These are phyloP conservation scores for Cladophialophora chaetospira DNA, from an alignment of 2,329 filamentous ascomycete genomes.

Conservation along the genomic window DNA sequence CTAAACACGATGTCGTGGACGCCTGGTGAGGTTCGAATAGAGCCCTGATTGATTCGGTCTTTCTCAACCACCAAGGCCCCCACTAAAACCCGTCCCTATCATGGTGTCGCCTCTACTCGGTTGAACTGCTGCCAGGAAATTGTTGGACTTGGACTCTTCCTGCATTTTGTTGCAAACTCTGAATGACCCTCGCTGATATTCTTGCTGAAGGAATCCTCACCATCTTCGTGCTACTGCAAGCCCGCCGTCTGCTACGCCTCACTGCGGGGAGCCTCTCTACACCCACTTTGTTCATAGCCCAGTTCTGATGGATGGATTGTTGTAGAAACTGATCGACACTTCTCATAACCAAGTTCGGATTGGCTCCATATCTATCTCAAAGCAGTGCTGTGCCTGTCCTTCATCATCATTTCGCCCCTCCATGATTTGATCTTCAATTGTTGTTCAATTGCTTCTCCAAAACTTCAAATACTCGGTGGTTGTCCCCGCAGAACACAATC, in stretches of 20 bases:
- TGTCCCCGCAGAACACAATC: neutral
- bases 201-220: neutral
- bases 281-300: neutral
- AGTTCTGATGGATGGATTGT: neutral
- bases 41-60: too few species aligned
- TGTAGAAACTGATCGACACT: slow-evolving; percentile 13
- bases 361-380: slow-evolving; percentile 7
- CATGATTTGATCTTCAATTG: neutral
- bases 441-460: neutral
- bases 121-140: too few species aligned
- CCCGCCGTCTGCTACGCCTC: slow-evolving; percentile 11
- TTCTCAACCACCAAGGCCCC: too few species aligned
- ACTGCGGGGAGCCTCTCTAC: neutral
- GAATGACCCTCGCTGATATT: neutral
- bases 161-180: neutral
- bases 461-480: neutral
- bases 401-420: slow-evolving; percentile 9
- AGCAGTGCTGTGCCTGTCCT: slow-evolving; percentile 6
- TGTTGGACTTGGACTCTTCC: too few species aligned
- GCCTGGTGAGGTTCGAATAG: too few species aligned
- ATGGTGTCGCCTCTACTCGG: too few species aligned
- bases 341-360: neutral
- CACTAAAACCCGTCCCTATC: too few species aligned
- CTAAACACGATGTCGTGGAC: too few species aligned
- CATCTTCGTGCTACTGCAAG: slow-evolving; percentile 1